Evolutionary conservation across 1,284 basidiomycete genomes (phyloP), one percentile per base, ranked within the genome.

Genomic region (Apiotrichum brassicae): DNA sequence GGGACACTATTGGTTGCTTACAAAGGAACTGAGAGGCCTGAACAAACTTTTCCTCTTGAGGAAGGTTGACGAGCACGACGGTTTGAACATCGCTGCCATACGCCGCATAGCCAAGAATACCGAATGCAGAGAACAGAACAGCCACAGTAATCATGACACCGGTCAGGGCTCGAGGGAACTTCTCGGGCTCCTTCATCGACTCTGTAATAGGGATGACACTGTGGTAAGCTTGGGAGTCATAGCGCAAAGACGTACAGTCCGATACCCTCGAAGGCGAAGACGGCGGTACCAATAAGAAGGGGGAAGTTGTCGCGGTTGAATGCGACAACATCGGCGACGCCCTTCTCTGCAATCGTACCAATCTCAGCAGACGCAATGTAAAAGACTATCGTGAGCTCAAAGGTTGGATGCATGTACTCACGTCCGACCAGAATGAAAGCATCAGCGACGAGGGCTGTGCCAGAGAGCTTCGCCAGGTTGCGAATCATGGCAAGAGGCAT

Each of bases 201-300:
- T 99, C 93, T 8, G 90, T 92, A 62, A 98, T 97, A 12, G 95
- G 94, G 59, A 98, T 91, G 56, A 98, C 78, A 78, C 70, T 72
- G 56, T 2, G 25, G 13, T 48, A 34, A 48, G 24, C 13, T 9
- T 44, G 38, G 24, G n/a, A 32, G 37, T 37, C n/a, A n/a, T 24
- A 56, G 38, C 22, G 22, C 26, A 40, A 41, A 50, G 25, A 72
- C 82, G 60, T 60, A 87, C 86, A 98, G 76, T 42, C 95, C 94
- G 59, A 98, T 90, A 16, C 94, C 94, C 73, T 98, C 95, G 60
- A 98, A 99, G 0, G 95, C 92, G 70, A 97, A 98, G 20, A 98
- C 94, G 4, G 94, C 94, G 16, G 95, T 97, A 22, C 90, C 95
- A 57, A 98, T 88, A 54, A 98, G 81, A 19, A 98, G 75, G 0